Percentiles rank a stretch among this genome's conserved stretches.
Evolutionary conservation across 805 yeast species (phyloP).

Genomic region (Candida awuae): DNA sequence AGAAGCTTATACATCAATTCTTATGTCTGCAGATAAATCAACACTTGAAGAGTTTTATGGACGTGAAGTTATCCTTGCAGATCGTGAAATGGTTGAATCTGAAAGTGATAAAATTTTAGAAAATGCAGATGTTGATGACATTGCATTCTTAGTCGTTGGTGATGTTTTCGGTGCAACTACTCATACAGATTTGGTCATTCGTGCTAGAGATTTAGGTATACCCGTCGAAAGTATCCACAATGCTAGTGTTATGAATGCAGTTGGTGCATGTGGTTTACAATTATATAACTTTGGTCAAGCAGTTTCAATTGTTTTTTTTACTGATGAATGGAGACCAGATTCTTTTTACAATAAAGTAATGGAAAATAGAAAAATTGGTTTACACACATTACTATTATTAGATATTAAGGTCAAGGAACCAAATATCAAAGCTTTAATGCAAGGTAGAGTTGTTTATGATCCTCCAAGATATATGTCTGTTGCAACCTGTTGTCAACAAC

Average conservation of each 20-base stretch:
- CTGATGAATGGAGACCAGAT: constrained; percentile 94
- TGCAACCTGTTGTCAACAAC: constrained; percentile 79
- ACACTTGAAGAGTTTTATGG: constrained; percentile 81
- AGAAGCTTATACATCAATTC: constrained; percentile 90
- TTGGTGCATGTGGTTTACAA: constrained; percentile 96
- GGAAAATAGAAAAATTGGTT: constrained; percentile 86
- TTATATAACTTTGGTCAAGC: constrained; percentile 94
- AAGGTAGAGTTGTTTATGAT: constrained; percentile 86
- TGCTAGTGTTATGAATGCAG: constrained; percentile 97
- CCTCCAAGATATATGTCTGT: constrained; percentile 97
- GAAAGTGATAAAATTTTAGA: constrained; percentile 78
- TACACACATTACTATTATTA: constrained; percentile 79
- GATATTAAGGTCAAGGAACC: constrained; percentile 97
- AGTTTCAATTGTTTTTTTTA: constrained; percentile 91
- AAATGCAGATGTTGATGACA: constrained; percentile 70
- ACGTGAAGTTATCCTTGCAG: constrained; percentile 77
- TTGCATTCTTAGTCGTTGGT: constrained; percentile 94
- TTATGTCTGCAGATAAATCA: constrained; percentile 82
- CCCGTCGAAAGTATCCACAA: constrained; percentile 80
- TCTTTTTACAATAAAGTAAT: constrained; percentile 81
- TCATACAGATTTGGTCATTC: constrained; percentile 84
- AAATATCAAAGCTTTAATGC: constrained; percentile 85
- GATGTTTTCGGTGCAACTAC: constrained; percentile 98
- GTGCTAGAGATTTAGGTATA: constrained; percentile 83
- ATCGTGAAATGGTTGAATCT: constrained; percentile 87